Evolutionary conservation across 2,329 filamentous ascomycete genomes (phyloP), one percentile per base, ranked within the genome.

Genomic region (Colletotrichum gigasporum): DNA sequence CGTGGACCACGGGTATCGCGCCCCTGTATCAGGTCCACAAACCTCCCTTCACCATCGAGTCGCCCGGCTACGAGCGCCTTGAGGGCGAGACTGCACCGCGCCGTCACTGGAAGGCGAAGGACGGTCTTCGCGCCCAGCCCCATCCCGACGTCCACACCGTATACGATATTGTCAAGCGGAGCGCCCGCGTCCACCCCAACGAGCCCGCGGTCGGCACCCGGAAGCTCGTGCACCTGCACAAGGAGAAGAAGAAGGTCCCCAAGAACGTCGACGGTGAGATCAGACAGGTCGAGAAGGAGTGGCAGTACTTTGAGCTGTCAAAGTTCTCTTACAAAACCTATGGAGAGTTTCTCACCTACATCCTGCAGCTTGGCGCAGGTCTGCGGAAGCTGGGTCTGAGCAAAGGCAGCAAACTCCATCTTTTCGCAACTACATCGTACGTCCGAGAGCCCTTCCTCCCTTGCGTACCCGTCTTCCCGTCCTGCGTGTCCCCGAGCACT

Each of bases 231-330:
- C 84, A 90, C 77, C 88, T 90, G 47, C 93, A 97, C 78, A 87
- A 87, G 71, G 94, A 97, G 83, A 90, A 86, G 70, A 97, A 95
- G 83, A 96, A 93, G 85, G 82, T 97, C 70, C 91, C 94, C 85
- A 97, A 96, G 86, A 85, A 93, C 52, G 82, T 97, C 62, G 92
- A 96, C 73, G 94, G 94, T 70, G 86, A 91, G 75, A 86, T 93
- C 77, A 83, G 85, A 68, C 87, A 94, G 80, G 88, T 96, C 32
- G 92, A 96, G 68, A 97, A 97, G 87, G 88, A 95, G 77, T 97
- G 94, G 94, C 89, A 90, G 55, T 96, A 90, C 79, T 96, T 93
- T 71, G 94, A 97, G 84, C 88, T 96, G 69, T 90, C 91, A 66
- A 82, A 83, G 50, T 97, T 91, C 82, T 83, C 85, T 44, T 97